Base-by-base conservation (phyloP, 2,329 filamentous ascomycete genomes). In the Fusarium circinatum region DNA sequence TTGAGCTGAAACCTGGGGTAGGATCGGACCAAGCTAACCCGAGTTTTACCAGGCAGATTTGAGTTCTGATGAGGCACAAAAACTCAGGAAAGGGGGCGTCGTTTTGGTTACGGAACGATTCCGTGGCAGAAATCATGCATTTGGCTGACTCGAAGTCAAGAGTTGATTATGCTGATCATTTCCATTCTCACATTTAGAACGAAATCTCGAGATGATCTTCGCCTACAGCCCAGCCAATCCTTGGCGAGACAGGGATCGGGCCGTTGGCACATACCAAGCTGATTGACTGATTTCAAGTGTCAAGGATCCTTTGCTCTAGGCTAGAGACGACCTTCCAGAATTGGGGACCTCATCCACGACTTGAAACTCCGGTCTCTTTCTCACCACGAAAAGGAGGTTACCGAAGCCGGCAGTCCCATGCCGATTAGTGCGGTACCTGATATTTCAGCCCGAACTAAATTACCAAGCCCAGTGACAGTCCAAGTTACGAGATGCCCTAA, bases 261-360 rank as follows among this genome's bases (percentile, higher is more conserved):
- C 57, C 49, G 38, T 41, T 69, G 30, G 48, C 64, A 68, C 42
- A 68, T 63, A 65, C 66, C 65, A 69, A 63, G 65, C 17, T 32
- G 26, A 47, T 47, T 47, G 44, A 28, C 5, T 47, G 49, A 28
- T 18, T 24, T 6, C 36, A 38, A 38, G 36, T 38, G 34, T 36
- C 42, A 28, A 68, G 64, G 36, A 54, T 61, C 55, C 11, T 38
- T 62, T 63, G 44, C n/a, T n/a, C 26, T 61, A 26, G 30, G 12
- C 49, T 36, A 52, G 32, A 26, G 34, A 51, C 32, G 64, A 68
- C 65, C 66, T 68, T 68, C 64, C 66, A 68, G 56, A 68, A 63
- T 28, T 36, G 59, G 65, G 58, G 65, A 26, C 39, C 12, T 34
- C 18, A 18, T 18, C 32, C 32, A 34, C 11, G 28, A n/a, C 42